Evolutionary conservation across 2,329 filamentous ascomycete genomes (phyloP).

Genomic region (Nigrospora osmanthi): DNA sequence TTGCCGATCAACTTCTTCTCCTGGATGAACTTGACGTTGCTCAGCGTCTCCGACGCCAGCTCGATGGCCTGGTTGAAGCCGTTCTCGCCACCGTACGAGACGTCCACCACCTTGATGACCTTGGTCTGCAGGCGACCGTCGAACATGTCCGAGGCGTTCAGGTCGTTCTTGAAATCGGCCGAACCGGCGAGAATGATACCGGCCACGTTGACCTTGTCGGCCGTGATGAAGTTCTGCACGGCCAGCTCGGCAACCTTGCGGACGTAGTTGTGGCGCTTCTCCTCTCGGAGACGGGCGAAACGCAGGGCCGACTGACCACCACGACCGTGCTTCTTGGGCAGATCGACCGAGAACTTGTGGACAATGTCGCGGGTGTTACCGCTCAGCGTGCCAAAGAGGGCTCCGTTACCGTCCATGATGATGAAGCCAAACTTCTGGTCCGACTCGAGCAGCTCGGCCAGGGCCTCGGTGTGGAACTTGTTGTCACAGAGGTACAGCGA

Average conservation of each 20-base stretch:
- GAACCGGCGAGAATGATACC: conserved; percentile 94
- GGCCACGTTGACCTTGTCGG: conserved; percentile 96
- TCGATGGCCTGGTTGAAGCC: conserved; percentile 99
- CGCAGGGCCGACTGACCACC: conserved; percentile 98
- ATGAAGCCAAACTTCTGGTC: conserved; percentile 99
- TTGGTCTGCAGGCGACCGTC: conserved; percentile 85
- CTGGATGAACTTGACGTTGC: conserved; percentile 99
- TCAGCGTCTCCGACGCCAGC: conserved; percentile 85
- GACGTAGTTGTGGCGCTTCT: conserved; percentile 99
- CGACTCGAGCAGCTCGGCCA: conserved; percentile 94
- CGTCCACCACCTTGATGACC: conserved; percentile 99
- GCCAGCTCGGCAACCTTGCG: conserved; percentile 97
- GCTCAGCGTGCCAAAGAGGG: conserved; percentile 91
- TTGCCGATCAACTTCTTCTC: conserved; percentile 99
- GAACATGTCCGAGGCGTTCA: conserved; percentile 97
- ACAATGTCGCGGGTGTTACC: conserved; percentile 95
- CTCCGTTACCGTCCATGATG: conserved; percentile 99
- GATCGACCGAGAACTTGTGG: conserved; percentile 97
- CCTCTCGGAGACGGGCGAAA: conserved; percentile 98
- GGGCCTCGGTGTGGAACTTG: conserved; percentile 97
- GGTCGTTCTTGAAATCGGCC: conserved; percentile 98
- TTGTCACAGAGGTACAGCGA: conserved; percentile 99
- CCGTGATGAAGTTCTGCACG: conserved; percentile 97
- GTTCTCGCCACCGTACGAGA: conserved; percentile 98
- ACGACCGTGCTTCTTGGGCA: conserved; percentile 99